Base-by-base conservation (phyloP, 331 rosid genomes). In the Quercus phellos region DNA sequence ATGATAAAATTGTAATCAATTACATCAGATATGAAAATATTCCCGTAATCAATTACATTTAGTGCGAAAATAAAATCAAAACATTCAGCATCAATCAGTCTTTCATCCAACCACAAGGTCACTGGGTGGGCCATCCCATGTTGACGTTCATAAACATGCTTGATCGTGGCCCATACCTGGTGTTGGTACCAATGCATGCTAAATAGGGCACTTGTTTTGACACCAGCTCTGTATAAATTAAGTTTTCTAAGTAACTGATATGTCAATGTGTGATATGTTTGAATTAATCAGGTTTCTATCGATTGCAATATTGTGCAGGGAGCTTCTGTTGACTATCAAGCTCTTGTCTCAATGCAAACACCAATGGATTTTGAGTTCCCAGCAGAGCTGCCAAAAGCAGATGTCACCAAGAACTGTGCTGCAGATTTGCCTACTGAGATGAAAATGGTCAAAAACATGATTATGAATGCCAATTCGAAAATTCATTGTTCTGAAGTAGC, bases 311-410 rank as follows among this genome's bases (percentile, higher is more conserved):
- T 79, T 64, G 22, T 83, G 54, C 77, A 89, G 82, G 90, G 84
- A 74, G 84, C 75, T 55, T 74, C 82, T 75, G 79, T 72, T 79
- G 90, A 82, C 43, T 59, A 55, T 78, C 84, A 82, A 77, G 78
- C 79, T 74, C 38, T 68, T 76, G 74, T 55, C 43, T 86, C 85
- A 69, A 88, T 72, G 85, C 90, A 82, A 72, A 51, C 63, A 26
- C 72, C 81, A 9, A 67, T 81, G 18, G 86, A 87, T 74, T 92
- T 88, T 84, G 86, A 91, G 68, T 81, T 90, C 85, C 75, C 85
- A 6, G 73, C 70, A 61, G 96, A 86, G 50, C 84, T 87, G 84
- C 12, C 86, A 0, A 80, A 77, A 55, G 85, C 87, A 21, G 64
- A 80, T 60, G 34, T 80, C 53, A 67, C 77, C 30, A 81, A 64